Base-by-base conservation (phyloP, 2,329 filamentous ascomycete genomes). In the Hypoxylon sp. region DNA sequence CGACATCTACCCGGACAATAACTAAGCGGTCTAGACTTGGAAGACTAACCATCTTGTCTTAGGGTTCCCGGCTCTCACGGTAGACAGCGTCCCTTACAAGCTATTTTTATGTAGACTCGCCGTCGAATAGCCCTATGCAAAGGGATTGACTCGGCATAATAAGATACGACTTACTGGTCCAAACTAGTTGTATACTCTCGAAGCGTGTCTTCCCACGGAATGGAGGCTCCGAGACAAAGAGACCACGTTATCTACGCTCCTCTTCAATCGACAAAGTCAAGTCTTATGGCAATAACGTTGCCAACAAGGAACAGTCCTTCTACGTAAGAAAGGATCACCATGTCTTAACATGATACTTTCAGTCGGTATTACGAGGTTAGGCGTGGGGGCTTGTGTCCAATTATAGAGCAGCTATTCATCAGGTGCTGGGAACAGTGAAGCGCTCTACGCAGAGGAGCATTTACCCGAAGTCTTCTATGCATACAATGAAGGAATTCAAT, bases 21-120 rank as follows among this genome's bases (percentile, higher is more conserved):
- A 58, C 54, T 63, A 53, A 60, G 58, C 32, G 65, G 48, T 70
- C 68, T 65, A 70, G 68, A 65, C 56, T 53, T 52, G 31, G 52
- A 55, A 24, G 29, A 52, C 47, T 37, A 35, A 17, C n/a, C 13
- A 29, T 47, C 32, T 11, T 32, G 15, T 57, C 8, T 46, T 54
- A 50, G 39, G 47, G 35, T 24, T 66, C 17, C 39, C 31, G 52
- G 37, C 35, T 66, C 42, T 47, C 39, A 61, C 50, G 37, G 32
- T 56, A 46, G 44, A 53, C 32, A 39, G 17, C 52, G 32, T 51
- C n/a, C 31, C 13, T 57, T 39, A 29, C 44, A 48, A 59, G 31
- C 24, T 52, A 44, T 6, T 31, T 21, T 32, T 47, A 46, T 61
- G 50, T 57, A 21, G 31, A 65, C 37, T 61, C 48, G 54, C 37